phyloP scores from a whole-genome alignment of 768 basidiomycete genomes.

The Butyriboletus loyo region DNA sequence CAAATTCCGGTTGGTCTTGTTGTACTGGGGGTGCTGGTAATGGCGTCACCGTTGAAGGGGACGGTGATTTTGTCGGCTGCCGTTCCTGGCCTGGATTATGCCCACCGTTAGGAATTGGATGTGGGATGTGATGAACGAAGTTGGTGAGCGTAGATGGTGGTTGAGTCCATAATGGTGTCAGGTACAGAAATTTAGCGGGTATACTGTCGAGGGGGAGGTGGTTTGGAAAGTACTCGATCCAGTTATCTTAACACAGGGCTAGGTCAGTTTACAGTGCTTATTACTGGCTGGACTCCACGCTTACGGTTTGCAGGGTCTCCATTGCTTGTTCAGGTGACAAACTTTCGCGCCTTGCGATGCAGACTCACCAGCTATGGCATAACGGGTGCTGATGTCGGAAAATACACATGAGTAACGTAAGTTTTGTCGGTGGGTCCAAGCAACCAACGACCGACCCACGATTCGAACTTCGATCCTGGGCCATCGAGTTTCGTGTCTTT shows the following conservation, averaged over 20 bases:
- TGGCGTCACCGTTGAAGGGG: neutral
- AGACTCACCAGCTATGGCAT: too few relatives aligned
- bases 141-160: slow-evolving; percentile 17
- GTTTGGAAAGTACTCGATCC: slow-evolving; percentile 23
- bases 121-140: slow-evolving; percentile 26
- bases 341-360: too few relatives aligned
- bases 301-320: slow-evolving; percentile 31
- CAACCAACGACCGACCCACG: too few relatives aligned
- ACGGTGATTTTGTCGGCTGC: neutral
- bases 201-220: neutral
- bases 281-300: neutral
- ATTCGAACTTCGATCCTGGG: too few relatives aligned
- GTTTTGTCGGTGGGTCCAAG: too few relatives aligned
- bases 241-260: slow-evolving; percentile 20
- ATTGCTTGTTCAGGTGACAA: slow-evolving; percentile 27
- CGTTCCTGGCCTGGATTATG: neutral
- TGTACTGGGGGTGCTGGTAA: neutral
- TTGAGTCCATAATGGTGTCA: slow-evolving; percentile 21
- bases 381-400: too few relatives aligned
- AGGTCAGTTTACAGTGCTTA: neutral
- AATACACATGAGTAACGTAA: too few relatives aligned
- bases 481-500: too few relatives aligned
- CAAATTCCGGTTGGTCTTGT: neutral
- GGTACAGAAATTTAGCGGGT: slow-evolving; percentile 28
- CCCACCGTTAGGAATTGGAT: neutral